A percentile compares a stretch with the other conserved stretches of the same genome.
Conservation (phyloP, 805 yeast genomes). For the Pichia rugopelliculosa region DNA sequence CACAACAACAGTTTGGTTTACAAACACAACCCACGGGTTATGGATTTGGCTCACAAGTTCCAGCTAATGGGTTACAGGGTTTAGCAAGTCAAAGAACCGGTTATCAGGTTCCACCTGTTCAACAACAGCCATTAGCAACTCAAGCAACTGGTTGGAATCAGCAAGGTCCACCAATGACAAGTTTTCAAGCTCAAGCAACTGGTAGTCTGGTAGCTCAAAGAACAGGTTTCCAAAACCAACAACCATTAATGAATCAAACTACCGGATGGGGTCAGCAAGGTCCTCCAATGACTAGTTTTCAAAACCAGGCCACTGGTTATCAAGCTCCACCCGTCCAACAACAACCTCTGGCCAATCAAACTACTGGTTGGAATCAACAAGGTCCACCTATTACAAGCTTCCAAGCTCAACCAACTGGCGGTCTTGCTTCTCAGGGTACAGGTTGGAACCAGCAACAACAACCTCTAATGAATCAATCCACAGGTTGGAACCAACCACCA, state of each 20-base stretch:
- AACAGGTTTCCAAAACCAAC: constrained; percentile 29
- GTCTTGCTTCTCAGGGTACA: constrained; percentile 36
- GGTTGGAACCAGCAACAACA: constrained; percentile 29
- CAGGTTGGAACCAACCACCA: constrained; percentile 34
- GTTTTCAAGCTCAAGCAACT: constrained; percentile 27
- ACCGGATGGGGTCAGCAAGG: constrained; percentile 30
- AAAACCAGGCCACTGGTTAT: constrained; percentile 15
- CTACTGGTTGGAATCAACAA: constrained; percentile 32
- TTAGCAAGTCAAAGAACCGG: constrained; percentile 5
- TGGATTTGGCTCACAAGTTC: constrained; percentile 15
- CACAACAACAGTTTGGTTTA: constrained; percentile 28
- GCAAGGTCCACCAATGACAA: constrained; percentile 19
- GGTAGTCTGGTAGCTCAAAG: constrained; percentile 8
- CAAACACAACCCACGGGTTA: constrained; percentile 14
- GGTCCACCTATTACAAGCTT: constrained; percentile 13
- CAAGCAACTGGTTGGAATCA: constrained; percentile 37
- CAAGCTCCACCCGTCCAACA: constrained; percentile 9
- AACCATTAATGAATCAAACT: constrained; percentile 26
- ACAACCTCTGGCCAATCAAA: constrained; percentile 24
- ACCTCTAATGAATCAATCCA: constrained; percentile 29
- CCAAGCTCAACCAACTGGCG: constrained; percentile 22
- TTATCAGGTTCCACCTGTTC: constrained; percentile 7
- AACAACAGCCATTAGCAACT: constrained; percentile 15
- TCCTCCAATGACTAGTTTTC: constrained; percentile 23
- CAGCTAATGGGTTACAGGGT: constrained; percentile 20